Evolutionary conservation across 2,329 filamentous ascomycete genomes (phyloP), one percentile per base, ranked within the genome.

Genomic region (Alternaria infectoria): DNA sequence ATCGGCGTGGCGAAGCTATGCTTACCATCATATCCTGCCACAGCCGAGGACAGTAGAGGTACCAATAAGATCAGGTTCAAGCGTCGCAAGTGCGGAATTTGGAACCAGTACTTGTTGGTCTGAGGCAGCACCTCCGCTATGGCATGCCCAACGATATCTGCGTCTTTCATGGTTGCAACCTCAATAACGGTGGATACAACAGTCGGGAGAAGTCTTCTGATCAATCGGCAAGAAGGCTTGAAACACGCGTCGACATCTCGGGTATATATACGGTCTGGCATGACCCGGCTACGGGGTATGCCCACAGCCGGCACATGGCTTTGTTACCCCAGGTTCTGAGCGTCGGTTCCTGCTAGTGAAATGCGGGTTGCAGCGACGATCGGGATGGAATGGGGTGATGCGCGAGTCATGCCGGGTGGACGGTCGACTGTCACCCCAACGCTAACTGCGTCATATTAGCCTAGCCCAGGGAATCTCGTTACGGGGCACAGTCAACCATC

Each of bases 31-130:
- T 54, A 54, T 4, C 83, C 83, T 36, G 79, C 79, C 2, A 81
- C 79, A 0, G 80, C 76, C 0, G 82, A 81, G 0, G 82, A 83
- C 0, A 85, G 63, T 4, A 84, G 71, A 1, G 83, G 82, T 2
- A 85, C 68, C 5, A 84, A 56, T 0, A 85, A 76, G 13, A 83
- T 71, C 9, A 84, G 67, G 57, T 85, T 85, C 8, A 85, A 77
- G 30, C 77, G 69, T 7, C 84, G 68, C 1, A 86, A 71, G 73
- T 85, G 82, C 1, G 78, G 74, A 4, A 76, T 73, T 5, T 77
- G 76, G 59, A 80, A 84, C 84, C 84, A 85, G 32, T 54, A 54
- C 32, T 54, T 54, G 32, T 54, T 67, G 54, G 82, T 76, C 25
- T 79, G 60, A n/a, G 83, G 83, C 5, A 85, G 73, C 8, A 84